Base-by-base conservation (phyloP, 2,329 filamentous ascomycete species). In the Coniella vitis region DNA sequence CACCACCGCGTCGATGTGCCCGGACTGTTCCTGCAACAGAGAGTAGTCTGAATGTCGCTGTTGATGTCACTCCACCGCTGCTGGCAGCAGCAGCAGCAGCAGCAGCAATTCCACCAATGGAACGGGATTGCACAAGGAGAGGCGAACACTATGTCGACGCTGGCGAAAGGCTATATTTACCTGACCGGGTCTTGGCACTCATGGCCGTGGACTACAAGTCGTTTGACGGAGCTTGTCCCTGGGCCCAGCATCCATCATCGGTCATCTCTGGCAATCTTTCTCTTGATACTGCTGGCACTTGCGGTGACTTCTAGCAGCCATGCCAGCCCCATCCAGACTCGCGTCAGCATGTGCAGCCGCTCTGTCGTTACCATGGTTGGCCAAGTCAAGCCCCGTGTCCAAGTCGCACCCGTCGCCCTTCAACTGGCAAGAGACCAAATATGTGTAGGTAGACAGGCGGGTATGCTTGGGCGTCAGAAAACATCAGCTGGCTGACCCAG, bases 21-120 rank as follows among this genome's bases (percentile, higher is more conserved):
- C n/a, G n/a, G n/a, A n/a, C n/a, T n/a, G n/a, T n/a, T n/a, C n/a
- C n/a, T n/a, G n/a, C n/a, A n/a, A n/a, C n/a, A n/a, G n/a, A n/a
- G n/a, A n/a, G n/a, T n/a, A n/a, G n/a, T n/a, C n/a, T n/a, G n/a
- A n/a, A n/a, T 10, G 25, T 29, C 10, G 25, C 5, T 29, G 25
- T 29, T 10, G 5, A 29, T 29, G 25, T 29, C n/a, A 10, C 22
- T 19, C 10, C 8, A 36, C 1, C 29, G 37, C 29, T 29, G 16
- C 38, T 17, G 38, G 21, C 38, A 38, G 12, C 37, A 17, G 12
- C 37, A 38, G 36, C n/a, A 20, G 7, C 13, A 38, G 16, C 8
- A 12, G 12, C 22, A 19, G 25, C 40, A 42, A 39, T 47, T 47
- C 45, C 45, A 47, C 45, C 45, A 47, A 47, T 47, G n/a, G 45